phyloP scores from a whole-genome alignment of 2,329 filamentous ascomycete genomes.

The Fusarium praegraminearum region DNA sequence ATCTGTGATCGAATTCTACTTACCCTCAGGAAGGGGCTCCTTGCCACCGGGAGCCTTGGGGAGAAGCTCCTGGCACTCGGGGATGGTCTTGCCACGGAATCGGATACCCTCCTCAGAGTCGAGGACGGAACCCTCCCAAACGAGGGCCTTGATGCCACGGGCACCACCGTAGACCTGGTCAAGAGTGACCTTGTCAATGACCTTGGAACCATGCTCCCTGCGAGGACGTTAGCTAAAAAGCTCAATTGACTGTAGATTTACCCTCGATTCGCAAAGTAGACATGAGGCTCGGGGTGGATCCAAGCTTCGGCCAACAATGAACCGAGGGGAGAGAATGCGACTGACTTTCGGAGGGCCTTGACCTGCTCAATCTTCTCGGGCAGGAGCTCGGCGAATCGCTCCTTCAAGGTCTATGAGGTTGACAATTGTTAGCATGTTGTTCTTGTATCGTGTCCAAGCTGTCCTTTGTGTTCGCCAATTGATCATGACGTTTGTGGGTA shows the following conservation, averaged over 20 bases:
- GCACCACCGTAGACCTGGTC: conserved; percentile 99
- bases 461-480: conserved; percentile 1
- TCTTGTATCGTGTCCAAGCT: not conserved
- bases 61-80: conserved; percentile 97
- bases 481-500: conserved; percentile 17
- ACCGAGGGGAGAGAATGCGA: conserved; percentile 43
- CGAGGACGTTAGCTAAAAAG: conserved; percentile 37
- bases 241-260: conserved; percentile 22
- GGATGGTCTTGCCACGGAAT: conserved; percentile 99
- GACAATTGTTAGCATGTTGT: conserved; percentile 15
- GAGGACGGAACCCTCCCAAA: conserved; percentile 99
- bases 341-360: conserved; percentile 97
- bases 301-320: conserved; percentile 28
- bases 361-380: conserved; percentile 99
- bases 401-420: conserved; percentile 84
- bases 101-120: conserved; percentile 99
- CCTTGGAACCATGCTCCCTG: conserved; percentile 94
- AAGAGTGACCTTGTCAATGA: conserved; percentile 96
- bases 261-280: conserved; percentile 2
- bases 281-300: conserved; percentile 26
- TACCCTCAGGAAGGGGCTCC: conserved; percentile 96
- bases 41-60: conserved; percentile 97
- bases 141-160: conserved; percentile 97
- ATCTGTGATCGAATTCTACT: conserved; percentile 27
- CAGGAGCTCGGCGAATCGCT: conserved; percentile 95